Percentiles rank a stretch among this genome's conserved stretches.
These are phyloP conservation scores for Blastobotrys robertii DNA, from an alignment of 805 yeast species.

Conservation along the genomic window DNA sequence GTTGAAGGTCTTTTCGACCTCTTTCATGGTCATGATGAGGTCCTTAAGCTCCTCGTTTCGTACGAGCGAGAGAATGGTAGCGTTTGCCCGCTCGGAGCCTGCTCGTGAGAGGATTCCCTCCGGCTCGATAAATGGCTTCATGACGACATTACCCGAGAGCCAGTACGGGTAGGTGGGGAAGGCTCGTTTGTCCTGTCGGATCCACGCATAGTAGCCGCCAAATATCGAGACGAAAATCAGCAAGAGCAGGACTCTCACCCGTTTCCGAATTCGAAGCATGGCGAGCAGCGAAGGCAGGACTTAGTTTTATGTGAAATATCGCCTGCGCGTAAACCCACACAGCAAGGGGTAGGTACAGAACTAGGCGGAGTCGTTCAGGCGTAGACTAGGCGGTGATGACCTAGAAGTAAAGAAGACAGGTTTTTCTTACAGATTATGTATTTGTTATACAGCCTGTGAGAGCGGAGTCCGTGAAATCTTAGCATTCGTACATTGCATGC, in stretches of 20 bases:
- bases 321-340: too few species aligned
- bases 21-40: constrained; percentile 43
- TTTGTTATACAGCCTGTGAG: too few species aligned
- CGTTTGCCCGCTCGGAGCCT: constrained; percentile 39
- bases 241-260: background rate
- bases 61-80: constrained; percentile 67
- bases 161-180: constrained; percentile 12
- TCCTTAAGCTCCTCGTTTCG: constrained; percentile 49
- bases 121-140: constrained; percentile 8
- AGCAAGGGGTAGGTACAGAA: too few species aligned
- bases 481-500: too few species aligned
- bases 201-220: background rate
- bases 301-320: too few species aligned
- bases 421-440: too few species aligned
- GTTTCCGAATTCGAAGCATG: background rate
- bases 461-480: too few species aligned
- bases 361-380: too few species aligned
- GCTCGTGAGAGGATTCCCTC: constrained; percentile 2
- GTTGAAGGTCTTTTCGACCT: constrained; percentile 60
- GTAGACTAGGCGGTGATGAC: too few species aligned
- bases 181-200: constrained; percentile 6
- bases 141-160: constrained; percentile 12
- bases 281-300: too few species aligned
- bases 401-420: too few species aligned
- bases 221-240: background rate